phyloP scores from a whole-genome alignment of 805 yeast species.

The Jamesozyma gamospora region DNA sequence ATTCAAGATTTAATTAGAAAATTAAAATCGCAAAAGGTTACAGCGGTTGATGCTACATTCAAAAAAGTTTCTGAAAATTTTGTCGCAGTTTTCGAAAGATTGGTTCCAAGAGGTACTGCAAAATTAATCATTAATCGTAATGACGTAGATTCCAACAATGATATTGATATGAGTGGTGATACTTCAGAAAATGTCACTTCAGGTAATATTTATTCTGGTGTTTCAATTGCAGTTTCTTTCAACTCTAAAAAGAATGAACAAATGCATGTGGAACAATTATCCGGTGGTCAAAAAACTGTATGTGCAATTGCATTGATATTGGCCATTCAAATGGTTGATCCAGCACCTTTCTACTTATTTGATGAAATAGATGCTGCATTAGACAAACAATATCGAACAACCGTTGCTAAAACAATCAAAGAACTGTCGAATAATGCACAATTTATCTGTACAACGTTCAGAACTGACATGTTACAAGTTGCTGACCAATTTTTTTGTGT shows the following conservation, averaged over 20 bases:
- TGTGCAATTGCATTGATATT: constrained; percentile 90
- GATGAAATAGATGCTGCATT: constrained; percentile 96
- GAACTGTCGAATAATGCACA: constrained; percentile 64
- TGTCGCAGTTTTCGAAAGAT: constrained; percentile 58
- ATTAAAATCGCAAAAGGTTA: constrained; percentile 68
- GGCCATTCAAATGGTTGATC: constrained; percentile 91
- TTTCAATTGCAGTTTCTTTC: constrained; percentile 80
- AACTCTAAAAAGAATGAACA: constrained; percentile 80
- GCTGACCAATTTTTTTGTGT: constrained; percentile 88
- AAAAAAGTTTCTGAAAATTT: constrained; percentile 66
- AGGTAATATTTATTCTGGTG: constrained; percentile 53
- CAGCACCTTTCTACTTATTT: constrained; percentile 92
- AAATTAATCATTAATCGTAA: constrained; percentile 51
- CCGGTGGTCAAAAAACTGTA: constrained; percentile 96
- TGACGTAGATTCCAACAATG: constrained; percentile 12
- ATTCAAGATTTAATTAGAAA: constrained; percentile 62
- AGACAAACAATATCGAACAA: constrained; percentile 81
- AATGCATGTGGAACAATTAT: constrained; percentile 76
- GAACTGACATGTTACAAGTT: constrained; percentile 82
- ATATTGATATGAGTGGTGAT: constrained; percentile 12
- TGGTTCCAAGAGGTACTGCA: constrained; percentile 82
- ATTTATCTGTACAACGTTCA: constrained; percentile 91
- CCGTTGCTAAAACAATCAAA: constrained; percentile 71
- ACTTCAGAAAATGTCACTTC: constrained; percentile 6
- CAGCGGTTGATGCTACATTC: constrained; percentile 73